Evolutionary conservation across 2,329 filamentous ascomycete genomes (phyloP).

Genomic region (Pleomassaria siparia): DNA sequence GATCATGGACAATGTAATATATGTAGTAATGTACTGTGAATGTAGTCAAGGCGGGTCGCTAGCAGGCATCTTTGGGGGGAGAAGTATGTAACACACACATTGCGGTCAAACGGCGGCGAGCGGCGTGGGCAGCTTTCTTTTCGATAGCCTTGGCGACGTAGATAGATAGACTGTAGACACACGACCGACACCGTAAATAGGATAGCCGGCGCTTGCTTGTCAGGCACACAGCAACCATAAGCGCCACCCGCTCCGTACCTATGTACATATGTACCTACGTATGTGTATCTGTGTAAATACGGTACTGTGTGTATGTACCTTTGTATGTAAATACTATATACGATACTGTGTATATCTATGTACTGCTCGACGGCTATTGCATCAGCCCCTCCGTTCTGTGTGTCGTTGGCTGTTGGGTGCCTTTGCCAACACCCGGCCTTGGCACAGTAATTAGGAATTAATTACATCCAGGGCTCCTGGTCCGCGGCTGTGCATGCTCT

Average conservation of each 20-base stretch:
- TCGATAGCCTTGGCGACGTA: slow-evolving; percentile 25
- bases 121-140: slow-evolving; percentile 4
- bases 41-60: slow-evolving; percentile 9
- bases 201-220: not conserved
- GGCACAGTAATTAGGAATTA: slow-evolving; percentile 8
- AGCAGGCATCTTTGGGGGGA: not conserved
- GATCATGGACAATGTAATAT: slow-evolving; percentile 11
- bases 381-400: not conserved
- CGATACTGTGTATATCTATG: not conserved
- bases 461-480: slow-evolving; percentile 16
- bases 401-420: not conserved
- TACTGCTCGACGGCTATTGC: not conserved
- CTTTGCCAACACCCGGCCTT: not conserved
- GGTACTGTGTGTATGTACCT: not conserved
- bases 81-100: too few species aligned
- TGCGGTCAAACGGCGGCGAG: not conserved
- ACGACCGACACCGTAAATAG: too few species aligned
- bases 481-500: slow-evolving; percentile 18
- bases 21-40: slow-evolving; percentile 15
- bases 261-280: not conserved
- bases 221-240: slow-evolving; percentile 4
- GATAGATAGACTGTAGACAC: slow-evolving; percentile 25
- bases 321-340: not conserved
- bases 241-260: not conserved
- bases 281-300: not conserved